Evolutionary conservation across 164 flowering plant genomes (phyloP).

Genomic region (Piper longum): DNA sequence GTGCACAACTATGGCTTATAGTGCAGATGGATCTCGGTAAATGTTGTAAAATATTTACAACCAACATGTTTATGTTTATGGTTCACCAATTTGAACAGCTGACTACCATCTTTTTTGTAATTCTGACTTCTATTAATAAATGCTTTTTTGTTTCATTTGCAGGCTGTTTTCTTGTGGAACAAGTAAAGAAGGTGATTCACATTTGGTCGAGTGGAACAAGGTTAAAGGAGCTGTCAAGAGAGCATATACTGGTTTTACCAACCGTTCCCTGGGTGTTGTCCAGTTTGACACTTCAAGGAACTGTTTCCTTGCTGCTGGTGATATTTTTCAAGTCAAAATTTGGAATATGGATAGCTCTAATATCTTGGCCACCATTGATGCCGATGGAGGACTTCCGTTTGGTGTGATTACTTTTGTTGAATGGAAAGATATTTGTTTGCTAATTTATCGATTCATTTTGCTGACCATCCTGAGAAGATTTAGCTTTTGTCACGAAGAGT

Average conservation of each 20-base stretch:
- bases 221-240: constrained; percentile 16
- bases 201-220: constrained; percentile 16
- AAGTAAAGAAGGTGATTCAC: constrained; percentile 18
- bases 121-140: background rate
- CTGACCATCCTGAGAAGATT: background rate
- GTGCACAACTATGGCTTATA: constrained; percentile 59
- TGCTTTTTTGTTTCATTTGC: background rate
- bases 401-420: background rate
- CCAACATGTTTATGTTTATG: no score
- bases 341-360: constrained; percentile 24
- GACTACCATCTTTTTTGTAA: background rate
- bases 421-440: background rate
- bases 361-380: constrained; percentile 16
- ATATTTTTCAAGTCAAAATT: constrained; percentile 22
- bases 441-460: background rate
- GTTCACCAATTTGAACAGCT: background rate
- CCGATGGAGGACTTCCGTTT: constrained; percentile 27
- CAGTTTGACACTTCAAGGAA: constrained; percentile 17
- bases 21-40: constrained; percentile 74
- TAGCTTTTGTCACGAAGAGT: no score
- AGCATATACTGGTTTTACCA: constrained; percentile 18
- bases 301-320: constrained; percentile 24
- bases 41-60: background rate
- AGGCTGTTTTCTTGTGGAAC: constrained; percentile 18
- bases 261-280: constrained; percentile 17